Percentiles rank a stretch among this genome's conserved stretches.
These are phyloP conservation scores for Aspergillus cavernicola DNA, from an alignment of 495 filamentous ascomycete genomes.

Conservation along the genomic window DNA sequence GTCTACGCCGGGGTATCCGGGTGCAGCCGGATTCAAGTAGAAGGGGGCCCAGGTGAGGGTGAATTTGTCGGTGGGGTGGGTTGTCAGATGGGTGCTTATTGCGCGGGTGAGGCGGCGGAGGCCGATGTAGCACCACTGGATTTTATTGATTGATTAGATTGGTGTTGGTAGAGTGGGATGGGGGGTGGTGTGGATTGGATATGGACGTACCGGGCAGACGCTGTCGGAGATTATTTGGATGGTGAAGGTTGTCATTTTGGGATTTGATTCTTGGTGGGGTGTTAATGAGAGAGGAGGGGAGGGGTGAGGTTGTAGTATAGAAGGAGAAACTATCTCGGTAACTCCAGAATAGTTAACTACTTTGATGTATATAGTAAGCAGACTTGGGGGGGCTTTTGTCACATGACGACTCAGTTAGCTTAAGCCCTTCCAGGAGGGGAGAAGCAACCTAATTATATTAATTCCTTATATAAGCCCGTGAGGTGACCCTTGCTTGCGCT, in stretches of 20 bases:
- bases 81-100: slow-evolving; percentile 59
- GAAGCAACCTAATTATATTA: too few relatives aligned
- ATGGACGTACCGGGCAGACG: slow-evolving; percentile 67
- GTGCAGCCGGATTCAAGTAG: slow-evolving; percentile 69
- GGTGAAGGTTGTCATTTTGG: slow-evolving; percentile 69
- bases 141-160: slow-evolving; percentile 16
- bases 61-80: slow-evolving; percentile 65
- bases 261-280: neutral
- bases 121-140: slow-evolving; percentile 79
- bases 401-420: too few relatives aligned
- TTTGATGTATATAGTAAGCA: too few relatives aligned
- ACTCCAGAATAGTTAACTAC: too few relatives aligned
- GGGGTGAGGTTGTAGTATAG: too few relatives aligned
- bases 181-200: slow-evolving; percentile 2
- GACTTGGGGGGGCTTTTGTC: too few relatives aligned
- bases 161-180: slow-evolving; percentile 1
- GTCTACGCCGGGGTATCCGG: slow-evolving; percentile 50
- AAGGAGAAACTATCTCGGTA: too few relatives aligned
- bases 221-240: slow-evolving; percentile 73
- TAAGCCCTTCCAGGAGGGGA: too few relatives aligned
- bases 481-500: too few relatives aligned
- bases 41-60: slow-evolving; percentile 69
- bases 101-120: slow-evolving; percentile 68
- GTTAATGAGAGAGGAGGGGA: too few relatives aligned
- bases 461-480: too few relatives aligned